Conservation (phyloP, 2,329 filamentous ascomycete genomes). For the Hypoxylon sp. region DNA sequence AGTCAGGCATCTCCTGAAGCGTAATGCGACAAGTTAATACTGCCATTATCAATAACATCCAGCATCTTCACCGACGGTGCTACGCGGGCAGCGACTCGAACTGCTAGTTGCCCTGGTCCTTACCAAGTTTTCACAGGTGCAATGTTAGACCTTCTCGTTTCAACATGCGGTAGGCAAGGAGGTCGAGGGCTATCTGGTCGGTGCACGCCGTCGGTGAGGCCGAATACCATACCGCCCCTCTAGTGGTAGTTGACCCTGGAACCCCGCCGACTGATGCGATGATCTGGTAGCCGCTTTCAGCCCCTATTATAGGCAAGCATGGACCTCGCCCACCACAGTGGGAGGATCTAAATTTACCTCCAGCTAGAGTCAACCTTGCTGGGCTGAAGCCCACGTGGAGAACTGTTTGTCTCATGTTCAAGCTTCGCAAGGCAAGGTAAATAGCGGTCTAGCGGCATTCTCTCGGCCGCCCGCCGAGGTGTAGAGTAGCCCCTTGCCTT, state of each 20-base stretch:
- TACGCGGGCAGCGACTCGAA: neutral
- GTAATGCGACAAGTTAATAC: neutral
- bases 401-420: conserved; percentile 14
- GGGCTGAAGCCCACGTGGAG: conserved; percentile 2
- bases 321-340: conserved; percentile 10
- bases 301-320: neutral
- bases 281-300: neutral
- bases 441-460: conserved; percentile 19
- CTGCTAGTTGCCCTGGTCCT: neutral
- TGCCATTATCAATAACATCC: neutral
- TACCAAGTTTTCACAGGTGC: neutral
- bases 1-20: neutral
- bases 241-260: neutral
- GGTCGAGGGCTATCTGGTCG: neutral
- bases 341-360: conserved; percentile 14
- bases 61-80: neutral
- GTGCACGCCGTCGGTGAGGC: neutral
- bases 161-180: neutral
- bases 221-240: neutral
- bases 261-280: neutral
- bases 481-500: conserved; percentile 6
- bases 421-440: conserved; percentile 13
- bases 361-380: conserved; percentile 12
- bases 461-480: conserved; percentile 1
- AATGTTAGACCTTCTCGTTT: neutral